Conservation (phyloP, 2,329 filamentous ascomycete species). For the Aaosphaeria pasadenensis region DNA sequence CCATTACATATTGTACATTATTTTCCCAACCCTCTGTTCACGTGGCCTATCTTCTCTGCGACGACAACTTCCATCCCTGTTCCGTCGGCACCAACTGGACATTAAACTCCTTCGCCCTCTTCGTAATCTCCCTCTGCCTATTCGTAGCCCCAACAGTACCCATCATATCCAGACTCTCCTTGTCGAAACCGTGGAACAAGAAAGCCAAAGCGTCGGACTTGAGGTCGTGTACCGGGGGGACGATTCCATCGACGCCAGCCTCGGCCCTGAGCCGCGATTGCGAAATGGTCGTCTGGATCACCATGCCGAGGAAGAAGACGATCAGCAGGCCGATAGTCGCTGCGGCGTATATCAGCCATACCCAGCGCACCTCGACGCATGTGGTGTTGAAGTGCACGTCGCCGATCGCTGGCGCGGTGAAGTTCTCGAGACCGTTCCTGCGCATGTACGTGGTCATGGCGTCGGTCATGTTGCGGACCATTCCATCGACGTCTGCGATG, state of each 20-base stretch:
- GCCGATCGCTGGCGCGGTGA: conserved; percentile 1
- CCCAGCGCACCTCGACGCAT: conserved; percentile 8
- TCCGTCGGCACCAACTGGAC: conserved; percentile 3
- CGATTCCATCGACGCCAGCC: neutral
- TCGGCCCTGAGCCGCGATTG: neutral
- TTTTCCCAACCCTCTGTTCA: too few relatives aligned
- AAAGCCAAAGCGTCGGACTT: conserved; percentile 3
- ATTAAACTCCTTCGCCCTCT: conserved; percentile 1
- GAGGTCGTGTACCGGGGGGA: conserved; percentile 2
- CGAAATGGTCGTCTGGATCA: neutral
- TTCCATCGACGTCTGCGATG: conserved; percentile 4
- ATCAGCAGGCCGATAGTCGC: conserved; percentile 3
- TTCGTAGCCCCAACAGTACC: conserved; percentile 1
- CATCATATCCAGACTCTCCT: neutral
- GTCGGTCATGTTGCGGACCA: conserved; percentile 6
- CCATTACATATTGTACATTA: too few relatives aligned
- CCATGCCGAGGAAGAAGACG: conserved; percentile 6
- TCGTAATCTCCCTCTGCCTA: conserved; percentile 1
- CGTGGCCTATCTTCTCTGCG: too few relatives aligned
- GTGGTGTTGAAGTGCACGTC: conserved; percentile 4
- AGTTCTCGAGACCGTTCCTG: neutral
- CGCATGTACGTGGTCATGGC: conserved; percentile 5
- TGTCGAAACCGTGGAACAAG: conserved; percentile 5
- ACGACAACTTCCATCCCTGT: conserved; percentile 3
- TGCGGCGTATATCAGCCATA: conserved; percentile 4